Evolutionary conservation across 331 rosid species (phyloP), one percentile per base, ranked within the genome.

Genomic region (Ulmus americana): DNA sequence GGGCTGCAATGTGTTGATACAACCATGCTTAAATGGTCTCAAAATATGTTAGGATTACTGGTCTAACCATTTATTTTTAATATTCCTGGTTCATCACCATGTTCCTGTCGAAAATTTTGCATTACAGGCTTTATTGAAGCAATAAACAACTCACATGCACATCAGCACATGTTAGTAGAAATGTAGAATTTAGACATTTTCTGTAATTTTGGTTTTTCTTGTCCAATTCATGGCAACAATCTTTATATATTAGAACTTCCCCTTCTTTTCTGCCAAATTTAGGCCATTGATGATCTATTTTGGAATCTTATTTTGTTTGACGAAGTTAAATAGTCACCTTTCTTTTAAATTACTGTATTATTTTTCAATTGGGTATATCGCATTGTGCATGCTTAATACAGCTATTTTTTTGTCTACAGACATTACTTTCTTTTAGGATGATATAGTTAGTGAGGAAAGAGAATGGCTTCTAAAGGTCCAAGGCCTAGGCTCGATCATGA

Each of bases 381-480:
- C 35, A 28, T 28, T 28, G 35, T 28, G 35, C 35, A 28, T 28
- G 35, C 35, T 28, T 28, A 28, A 2, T 28, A 28, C 35, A 28
- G 35, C 35, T 28, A 28, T 28, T 18, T 67, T 22, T 5, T 1
- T 1, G 14, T 43, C 5, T 16, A 45, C 14, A 16, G 38, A 67
- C 12, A 20, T 10, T 35, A 11, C 55, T 9, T 2, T 67, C 14
- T 22, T 9, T 38, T 28, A 44, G 63, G 55, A 55, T 67, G 63
- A 45, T 28, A 13, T 55, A 67, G 55, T 20, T 56, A 67, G 72
- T 22, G 42, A 54, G 35, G 10, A 13, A 57, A 56, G 55, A 43
- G 61, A 59, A 90, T 94, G 99, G 91, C 99, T 53, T 94, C 97
- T 63, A 94, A 85, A 82, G 97, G 90, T 76, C 91, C 80, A 45